A percentile compares a stretch with the other conserved stretches of the same genome.
phyloP scores from a whole-genome alignment of 495 filamentous ascomycete genomes.

The Geoglossum glabrum region DNA sequence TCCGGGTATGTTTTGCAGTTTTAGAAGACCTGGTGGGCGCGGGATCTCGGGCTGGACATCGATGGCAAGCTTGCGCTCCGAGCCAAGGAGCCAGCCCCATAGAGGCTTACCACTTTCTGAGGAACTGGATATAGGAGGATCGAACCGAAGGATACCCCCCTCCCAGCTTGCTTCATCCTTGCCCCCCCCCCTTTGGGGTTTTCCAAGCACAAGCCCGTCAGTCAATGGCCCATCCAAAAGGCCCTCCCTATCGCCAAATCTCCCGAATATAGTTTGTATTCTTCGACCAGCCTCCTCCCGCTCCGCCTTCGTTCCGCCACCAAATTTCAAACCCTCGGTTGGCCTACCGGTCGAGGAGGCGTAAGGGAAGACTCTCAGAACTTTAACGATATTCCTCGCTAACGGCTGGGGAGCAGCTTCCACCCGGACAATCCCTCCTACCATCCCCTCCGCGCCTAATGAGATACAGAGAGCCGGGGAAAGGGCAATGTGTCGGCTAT shows the following conservation, averaged over 20 bases:
- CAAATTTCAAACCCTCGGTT: slow-evolving; percentile 58
- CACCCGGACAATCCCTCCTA: slow-evolving; percentile 73
- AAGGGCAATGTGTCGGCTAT: slow-evolving; percentile 53
- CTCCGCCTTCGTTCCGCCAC: slow-evolving; percentile 62
- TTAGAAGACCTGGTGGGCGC: slow-evolving; percentile 30
- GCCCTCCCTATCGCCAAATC: slow-evolving; percentile 28
- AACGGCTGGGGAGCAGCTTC: slow-evolving; percentile 48
- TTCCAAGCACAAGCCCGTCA: slow-evolving; percentile 59
- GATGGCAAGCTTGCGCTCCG: slow-evolving; percentile 49
- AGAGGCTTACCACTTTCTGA: slow-evolving; percentile 28
- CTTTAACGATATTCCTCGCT: slow-evolving; percentile 29
- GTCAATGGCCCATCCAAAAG: slow-evolving; percentile 75
- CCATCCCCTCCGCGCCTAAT: slow-evolving; percentile 46
- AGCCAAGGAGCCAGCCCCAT: slow-evolving; percentile 54
- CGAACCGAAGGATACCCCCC: slow-evolving; percentile 63
- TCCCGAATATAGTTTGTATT: slow-evolving; percentile 32
- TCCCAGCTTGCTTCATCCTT: slow-evolving; percentile 32
- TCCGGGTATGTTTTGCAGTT: slow-evolving; percentile 26
- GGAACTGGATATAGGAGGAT: slow-evolving; percentile 23
- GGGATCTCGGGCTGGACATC: slow-evolving; percentile 52
- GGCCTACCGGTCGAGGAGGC: slow-evolving; percentile 29
- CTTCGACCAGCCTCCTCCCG: slow-evolving; percentile 42
- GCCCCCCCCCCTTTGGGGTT: slow-evolving; percentile 16
- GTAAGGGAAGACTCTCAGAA: slow-evolving; percentile 65
- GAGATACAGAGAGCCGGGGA: slow-evolving; percentile 54